Base-by-base conservation (phyloP, 2,329 filamentous ascomycete species). In the Fusarium equiseti region DNA sequence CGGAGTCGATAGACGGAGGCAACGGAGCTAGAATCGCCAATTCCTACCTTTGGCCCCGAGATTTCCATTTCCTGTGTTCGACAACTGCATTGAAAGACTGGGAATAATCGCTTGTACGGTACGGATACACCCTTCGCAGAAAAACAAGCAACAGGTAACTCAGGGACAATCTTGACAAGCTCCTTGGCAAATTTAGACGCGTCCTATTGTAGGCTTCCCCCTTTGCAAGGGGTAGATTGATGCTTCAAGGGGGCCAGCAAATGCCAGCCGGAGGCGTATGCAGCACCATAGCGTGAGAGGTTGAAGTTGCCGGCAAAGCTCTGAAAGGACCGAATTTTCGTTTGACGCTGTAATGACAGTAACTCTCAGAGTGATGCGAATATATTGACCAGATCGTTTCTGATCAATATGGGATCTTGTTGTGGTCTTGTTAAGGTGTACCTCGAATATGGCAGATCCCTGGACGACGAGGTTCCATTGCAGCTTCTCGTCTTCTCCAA, bases 171-270 rank as follows among this genome's bases (percentile, higher is more conserved):
- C 48, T 48, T 27, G 46, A 38, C 53, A 50, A 40, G 55, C 51
- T 57, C 52, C 69, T 72, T 72, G 70, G 66, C 66, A 56, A 57
- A 65, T 70, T 61, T 58, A 74, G 58, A 63, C 52, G 57, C 44
- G 66, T 63, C 71, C 51, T 58, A 66, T 59, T 50, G 26, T 26
- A 58, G 15, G 57, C 46, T 50, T 56, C 66, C 71, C 68, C 68
- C 71, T 73, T 73, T 55, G 62, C 59, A 71, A 73, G 71, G 71
- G 71, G 71, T 51, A 50, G 51, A 50, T 51, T 61, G 50, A 57
- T 70, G 55, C 59, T 56, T 70, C 59, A 68, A 74, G 72, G 72
- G 72, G 72, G 50, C 45, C 49, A 63, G 59, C 50, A 65, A 73
- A 74, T 73, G 60, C 72, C 68, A 74, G 48, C 55, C 35, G 50